A percentile compares a stretch with the other conserved stretches of the same genome.
phyloP scores from a whole-genome alignment of 331 rosid species.

The Stylosanthes scabra region DNA sequence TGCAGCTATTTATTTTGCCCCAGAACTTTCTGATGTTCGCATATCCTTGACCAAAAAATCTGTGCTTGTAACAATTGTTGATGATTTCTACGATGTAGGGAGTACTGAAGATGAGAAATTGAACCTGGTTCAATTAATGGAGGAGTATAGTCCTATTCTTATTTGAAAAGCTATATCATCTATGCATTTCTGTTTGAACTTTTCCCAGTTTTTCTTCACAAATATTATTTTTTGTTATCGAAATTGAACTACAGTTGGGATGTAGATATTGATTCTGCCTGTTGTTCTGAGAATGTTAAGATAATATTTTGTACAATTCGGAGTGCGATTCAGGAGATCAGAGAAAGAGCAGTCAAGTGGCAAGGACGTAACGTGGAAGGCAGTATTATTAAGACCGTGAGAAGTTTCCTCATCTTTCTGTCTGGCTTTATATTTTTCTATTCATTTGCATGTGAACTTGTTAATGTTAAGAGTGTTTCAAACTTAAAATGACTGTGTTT shows the following conservation, averaged over 20 bases:
- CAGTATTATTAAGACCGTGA: constrained; percentile 67
- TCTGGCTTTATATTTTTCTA: constrained; percentile 19
- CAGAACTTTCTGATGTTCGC: constrained; percentile 79
- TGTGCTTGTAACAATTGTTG: constrained; percentile 70
- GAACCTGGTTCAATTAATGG: constrained; percentile 69
- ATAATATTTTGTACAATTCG: constrained; percentile 70
- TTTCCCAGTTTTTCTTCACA: background rate
- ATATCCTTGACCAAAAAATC: constrained; percentile 84
- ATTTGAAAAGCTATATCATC: background rate
- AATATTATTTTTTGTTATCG: constrained; percentile 8
- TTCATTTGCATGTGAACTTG: constrained; percentile 1
- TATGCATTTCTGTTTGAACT: constrained; percentile 23
- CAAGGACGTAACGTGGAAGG: constrained; percentile 66
- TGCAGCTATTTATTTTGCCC: constrained; percentile 62
- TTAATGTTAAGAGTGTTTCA: background rate
- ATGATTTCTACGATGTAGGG: constrained; percentile 84
- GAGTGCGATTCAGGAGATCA: constrained; percentile 68
- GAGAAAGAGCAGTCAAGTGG: constrained; percentile 52
- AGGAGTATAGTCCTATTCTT: constrained; percentile 57
- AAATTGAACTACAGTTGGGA: constrained; percentile 74
- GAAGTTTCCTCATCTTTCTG: constrained; percentile 42
- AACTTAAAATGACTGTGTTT: no score
- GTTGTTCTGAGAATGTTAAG: constrained; percentile 75
- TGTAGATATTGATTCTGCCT: constrained; percentile 50
- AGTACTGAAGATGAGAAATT: constrained; percentile 70